Evolutionary conservation across 2,329 filamentous ascomycete species (phyloP), one percentile per base, ranked within the genome.

Genomic region (Chaetomium strumarium): DNA sequence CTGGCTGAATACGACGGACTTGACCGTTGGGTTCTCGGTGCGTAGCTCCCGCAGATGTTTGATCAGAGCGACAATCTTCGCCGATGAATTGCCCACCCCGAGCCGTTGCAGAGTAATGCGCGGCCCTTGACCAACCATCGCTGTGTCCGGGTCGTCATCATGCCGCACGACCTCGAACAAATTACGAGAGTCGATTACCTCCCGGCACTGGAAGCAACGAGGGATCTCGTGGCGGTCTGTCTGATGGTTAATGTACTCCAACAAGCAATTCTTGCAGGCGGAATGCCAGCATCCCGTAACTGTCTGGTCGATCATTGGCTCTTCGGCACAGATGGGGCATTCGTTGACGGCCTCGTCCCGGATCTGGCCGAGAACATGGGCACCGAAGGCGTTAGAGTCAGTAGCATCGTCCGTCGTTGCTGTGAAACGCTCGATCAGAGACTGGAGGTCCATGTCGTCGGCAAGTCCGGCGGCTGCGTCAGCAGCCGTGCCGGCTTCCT

Each of bases 251-350:
- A 99, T 95, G 62, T 90, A 96, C 61, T 90, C 84, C 2, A 95
- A 73, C n/a, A 97, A 73, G 63, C 93, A 99, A 57, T 88, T 86
- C 70, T 93, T 96, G 73, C 93, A 99, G 1, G 93, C 91, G 33
- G 89, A 95, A 68, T 99, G 93, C 90, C 93, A 99, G 70, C 93
- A 99, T 0, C 90, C 89, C 0, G 93, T 97, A 1, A 99, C 93
- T 0, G 88, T 86, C 65, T 95, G 92, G 49, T 96, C 87, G 38
- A 89, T 81, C 90, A 97, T 97, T 3, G 91, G 90, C 67, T 97
- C 93, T 67, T 97, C 92, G 4, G 88, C 83, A 70, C 93, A 99
- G 48, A 99, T 88, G 0, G 93, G 92, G 63, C 93, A 99, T 71
- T 99, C 93, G 55, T 86, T 86, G 54, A 86, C 82, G 0, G 88